Evolutionary conservation across 768 basidiomycete genomes (phyloP), one percentile per base, ranked within the genome.

Genomic region (Tylopilus subfusipes): DNA sequence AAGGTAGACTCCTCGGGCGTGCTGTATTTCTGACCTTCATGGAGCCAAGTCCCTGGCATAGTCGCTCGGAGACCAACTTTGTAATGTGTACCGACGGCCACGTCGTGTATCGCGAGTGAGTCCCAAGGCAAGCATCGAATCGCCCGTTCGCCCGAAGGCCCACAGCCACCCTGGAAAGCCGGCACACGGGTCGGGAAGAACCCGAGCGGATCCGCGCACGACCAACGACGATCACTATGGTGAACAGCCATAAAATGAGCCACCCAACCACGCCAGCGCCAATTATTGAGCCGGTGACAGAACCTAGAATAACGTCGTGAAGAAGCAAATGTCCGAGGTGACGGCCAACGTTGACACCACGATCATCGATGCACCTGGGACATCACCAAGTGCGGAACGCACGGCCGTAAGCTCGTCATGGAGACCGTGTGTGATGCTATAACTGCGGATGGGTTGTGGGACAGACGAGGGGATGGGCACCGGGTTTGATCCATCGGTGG

Each of bases 31-130:
- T 2, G 42, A 42, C 21, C 30, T 31, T 36, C 52, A 2, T n/a
- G 5, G n/a, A 46, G 7, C 55, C 64, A 56, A 4, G 59, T 27
- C 0, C 56, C 52, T 19, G 56, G 42, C 36, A 56, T 53, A 18
- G 33, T 18, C 18, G 3, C 12, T 48, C 34, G 44, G n/a, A 11
- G 33, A 7, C 13, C 34, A 22, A 36, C 21, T 22, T 42, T 33
- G 40, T 27, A 38, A 2, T 11, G 9, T 5, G 14, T 19, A 27
- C 38, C n/a, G 5, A 18, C 0, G 18, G 21, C 31, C 31, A 5
- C 27, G 4, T 45, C 14, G 11, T 36, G 2, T 8, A 5, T 30
- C 4, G n/a, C 14, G 6, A 14, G 12, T 24, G 12, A 18, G 16
- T n/a, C 31, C 21, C 11, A 21, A 44, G 22, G 16, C 25, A 46